These are phyloP conservation scores for Chrysophaeum taylorii DNA, from an alignment of 352 stramenopile genomes.

Conservation along the genomic window DNA sequence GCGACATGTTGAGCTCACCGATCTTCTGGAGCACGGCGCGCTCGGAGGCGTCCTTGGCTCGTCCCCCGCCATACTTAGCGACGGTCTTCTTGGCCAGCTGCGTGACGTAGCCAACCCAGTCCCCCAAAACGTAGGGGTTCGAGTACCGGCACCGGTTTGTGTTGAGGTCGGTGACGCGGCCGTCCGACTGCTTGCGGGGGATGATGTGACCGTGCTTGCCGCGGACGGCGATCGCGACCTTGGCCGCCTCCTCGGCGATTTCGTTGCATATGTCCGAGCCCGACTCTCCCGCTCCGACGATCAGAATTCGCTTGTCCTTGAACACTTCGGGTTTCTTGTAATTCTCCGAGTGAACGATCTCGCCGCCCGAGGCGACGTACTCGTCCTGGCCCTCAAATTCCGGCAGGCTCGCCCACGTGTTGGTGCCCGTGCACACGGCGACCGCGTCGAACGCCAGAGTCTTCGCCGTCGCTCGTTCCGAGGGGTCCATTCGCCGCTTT, in stretches of 20 bases:
- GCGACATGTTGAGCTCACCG: conserved; percentile 32
- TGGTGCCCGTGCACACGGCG: conserved; percentile 36
- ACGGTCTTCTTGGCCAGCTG: conserved; percentile 20
- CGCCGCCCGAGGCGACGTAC: conserved; percentile 23
- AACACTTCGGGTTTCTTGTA: conserved; percentile 33
- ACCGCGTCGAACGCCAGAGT: conserved; percentile 27
- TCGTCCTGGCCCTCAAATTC: conserved; percentile 32
- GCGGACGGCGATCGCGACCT: conserved; percentile 28
- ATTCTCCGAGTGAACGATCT: conserved; percentile 37
- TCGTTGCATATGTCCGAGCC: conserved; percentile 41
- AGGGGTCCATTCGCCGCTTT: background rate
- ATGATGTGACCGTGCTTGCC: conserved; percentile 40
- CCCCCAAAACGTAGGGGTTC: conserved; percentile 36
- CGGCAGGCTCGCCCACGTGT: conserved; percentile 30
- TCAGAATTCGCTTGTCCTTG: conserved; percentile 31
- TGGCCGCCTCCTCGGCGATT: conserved; percentile 31
- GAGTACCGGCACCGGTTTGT: conserved; percentile 39
- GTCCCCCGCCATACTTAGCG: background rate
- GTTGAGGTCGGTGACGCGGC: conserved; percentile 38
- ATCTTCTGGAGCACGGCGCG: conserved; percentile 31
- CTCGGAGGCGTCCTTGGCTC: conserved; percentile 25
- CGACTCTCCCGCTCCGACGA: conserved; percentile 33
- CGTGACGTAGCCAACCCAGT: conserved; percentile 34
- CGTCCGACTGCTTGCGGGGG: conserved; percentile 34
- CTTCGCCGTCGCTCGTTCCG: background rate